Percentiles rank a stretch among this genome's conserved stretches.
Evolutionary conservation across 129 eudicot species (phyloP).

Genomic region (Flaveria trinervia): DNA sequence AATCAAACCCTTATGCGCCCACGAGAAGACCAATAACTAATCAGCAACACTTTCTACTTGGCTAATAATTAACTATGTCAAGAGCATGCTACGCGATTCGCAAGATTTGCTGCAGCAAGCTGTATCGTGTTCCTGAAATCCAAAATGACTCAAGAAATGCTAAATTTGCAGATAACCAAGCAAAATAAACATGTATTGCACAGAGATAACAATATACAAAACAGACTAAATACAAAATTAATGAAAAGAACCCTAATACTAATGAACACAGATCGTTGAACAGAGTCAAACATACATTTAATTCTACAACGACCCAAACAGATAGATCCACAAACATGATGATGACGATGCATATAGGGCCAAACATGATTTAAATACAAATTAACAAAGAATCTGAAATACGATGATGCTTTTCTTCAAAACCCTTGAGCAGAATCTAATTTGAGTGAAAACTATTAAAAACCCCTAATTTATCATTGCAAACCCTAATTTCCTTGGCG

Average conservation of each 20-base stretch:
- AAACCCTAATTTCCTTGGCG: background rate
- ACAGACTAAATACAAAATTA: background rate
- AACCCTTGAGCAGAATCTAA: background rate
- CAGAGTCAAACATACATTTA: conserved; percentile 15
- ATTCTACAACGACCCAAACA: background rate
- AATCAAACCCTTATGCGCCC: background rate
- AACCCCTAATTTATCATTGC: background rate
- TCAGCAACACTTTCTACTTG: background rate
- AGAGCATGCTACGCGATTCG: background rate
- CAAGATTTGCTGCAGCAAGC: background rate
- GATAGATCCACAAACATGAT: conserved; percentile 26
- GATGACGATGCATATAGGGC: no score
- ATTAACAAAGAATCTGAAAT: conserved; percentile 3
- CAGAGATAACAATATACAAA: background rate
- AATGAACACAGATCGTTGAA: background rate
- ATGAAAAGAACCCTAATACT: conserved; percentile 5
- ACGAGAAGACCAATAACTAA: conserved; percentile 5
- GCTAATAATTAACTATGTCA: background rate
- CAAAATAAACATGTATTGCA: background rate
- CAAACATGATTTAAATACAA: conserved; percentile 1
- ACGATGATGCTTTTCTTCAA: background rate
- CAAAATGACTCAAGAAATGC: conserved; percentile 11
- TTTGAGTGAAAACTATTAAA: background rate
- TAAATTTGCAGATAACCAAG: conserved; percentile 11
- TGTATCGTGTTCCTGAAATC: conserved; percentile 6